Base-by-base conservation (phyloP, 1,284 basidiomycete species). In the Ceratobasidium sp. region DNA sequence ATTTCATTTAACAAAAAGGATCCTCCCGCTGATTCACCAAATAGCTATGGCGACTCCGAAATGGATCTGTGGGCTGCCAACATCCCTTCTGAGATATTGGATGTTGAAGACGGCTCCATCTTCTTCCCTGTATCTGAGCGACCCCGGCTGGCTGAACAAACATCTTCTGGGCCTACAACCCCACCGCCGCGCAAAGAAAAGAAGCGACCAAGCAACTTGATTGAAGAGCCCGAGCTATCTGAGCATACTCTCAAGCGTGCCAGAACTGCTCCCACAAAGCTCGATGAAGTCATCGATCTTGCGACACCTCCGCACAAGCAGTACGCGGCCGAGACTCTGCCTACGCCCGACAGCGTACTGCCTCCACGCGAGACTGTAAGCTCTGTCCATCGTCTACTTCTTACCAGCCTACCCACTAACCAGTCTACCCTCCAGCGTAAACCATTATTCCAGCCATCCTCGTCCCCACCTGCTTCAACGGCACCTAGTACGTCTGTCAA, bases 31-130 rank as follows among this genome's bases (percentile, higher is more conserved):
- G 31, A 49, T 6, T 74, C 71, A 33, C 33, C 60, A 23, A 51
- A 61, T 49, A 74, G 60, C 28, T 74, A 74, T 26, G 71, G 64
- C 33, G 58, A 74, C 37, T 74, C 71, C n/a, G 71, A 74, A 13
- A 74, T 74, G 60, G 71, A 74, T 26, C n/a, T 35, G 8, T 74
- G 71, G 71, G 71, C 60, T 15, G 71, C 71, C 45, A 63, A 64
- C 35, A 51, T 74, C n/a, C 71, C 71, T 26, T 74, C 71, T 13
- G 71, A 74, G 31, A 28, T 64, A 35, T 37, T 74, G 23, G 71
- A 74, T 33, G 26, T 64, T 33, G 71, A 74, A 10, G 60, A 63
- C 20, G 60, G 49, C 17, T 64, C 71, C 1, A 65, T 65, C 20
- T 65, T 65, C 63, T 65, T 65, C 31, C 42, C 63, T 28, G 45